These are phyloP conservation scores for Tuber melanosporum DNA, from an alignment of 495 filamentous ascomycete genomes.

Conservation along the genomic window DNA sequence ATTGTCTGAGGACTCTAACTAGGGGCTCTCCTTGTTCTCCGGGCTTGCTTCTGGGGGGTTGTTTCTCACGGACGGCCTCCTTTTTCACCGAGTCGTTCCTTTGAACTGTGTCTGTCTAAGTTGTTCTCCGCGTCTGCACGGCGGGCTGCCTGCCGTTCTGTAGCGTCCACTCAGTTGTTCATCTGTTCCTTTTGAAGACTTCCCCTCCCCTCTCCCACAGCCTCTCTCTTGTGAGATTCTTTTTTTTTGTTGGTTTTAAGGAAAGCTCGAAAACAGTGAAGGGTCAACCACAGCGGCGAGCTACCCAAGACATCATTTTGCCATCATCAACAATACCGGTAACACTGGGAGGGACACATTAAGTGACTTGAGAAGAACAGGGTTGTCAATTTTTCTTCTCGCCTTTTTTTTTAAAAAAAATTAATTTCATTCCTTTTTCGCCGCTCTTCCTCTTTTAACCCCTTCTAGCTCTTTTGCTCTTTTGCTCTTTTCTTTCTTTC, in stretches of 20 bases:
- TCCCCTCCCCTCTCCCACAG: conserved; percentile 27
- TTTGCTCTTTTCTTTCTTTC: not conserved
- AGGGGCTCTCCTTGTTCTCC: conserved; percentile 27
- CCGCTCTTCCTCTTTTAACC: not conserved
- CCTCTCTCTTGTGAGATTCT: conserved; percentile 21
- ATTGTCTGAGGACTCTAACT: conserved; percentile 20
- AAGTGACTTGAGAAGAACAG: not conserved
- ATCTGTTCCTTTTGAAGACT: conserved; percentile 30
- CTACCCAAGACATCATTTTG: not conserved
- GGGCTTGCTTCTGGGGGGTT: not conserved
- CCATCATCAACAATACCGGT: not conserved
- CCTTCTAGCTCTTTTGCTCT: not conserved
- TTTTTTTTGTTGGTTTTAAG: conserved; percentile 22
- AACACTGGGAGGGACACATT: not conserved
- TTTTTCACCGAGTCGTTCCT: not conserved
- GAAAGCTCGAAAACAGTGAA: conserved; percentile 18
- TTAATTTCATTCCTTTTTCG: not conserved
- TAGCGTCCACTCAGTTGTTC: conserved; percentile 14
- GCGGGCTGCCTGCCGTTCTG: conserved; percentile 18
- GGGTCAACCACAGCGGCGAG: not conserved
- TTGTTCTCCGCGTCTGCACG: not conserved
- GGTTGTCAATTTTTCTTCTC: not conserved
- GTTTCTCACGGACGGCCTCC: not conserved
- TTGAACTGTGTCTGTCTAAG: not conserved
- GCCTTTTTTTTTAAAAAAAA: not conserved